Base-by-base conservation (phyloP, 2,329 filamentous ascomycete genomes). In the Colletotrichum viniferum region DNA sequence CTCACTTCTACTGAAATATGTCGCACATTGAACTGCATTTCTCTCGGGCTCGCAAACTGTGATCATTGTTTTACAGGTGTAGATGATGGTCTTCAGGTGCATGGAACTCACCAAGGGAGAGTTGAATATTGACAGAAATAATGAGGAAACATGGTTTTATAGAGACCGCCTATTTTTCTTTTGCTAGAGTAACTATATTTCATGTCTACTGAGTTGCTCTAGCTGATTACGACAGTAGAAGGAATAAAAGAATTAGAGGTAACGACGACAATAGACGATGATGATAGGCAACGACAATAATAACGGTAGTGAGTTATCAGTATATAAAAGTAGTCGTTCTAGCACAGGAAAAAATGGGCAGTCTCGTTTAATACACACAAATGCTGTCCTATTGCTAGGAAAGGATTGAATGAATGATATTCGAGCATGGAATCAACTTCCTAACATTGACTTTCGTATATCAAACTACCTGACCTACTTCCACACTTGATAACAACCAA, bases 351-450 rank as follows among this genome's bases (percentile, higher is more conserved):
- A 38, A 26, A 26, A 26, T 26, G 26, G 26, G 24, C 4, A 5
- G 16, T 43, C 36, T 43, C 2, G 8, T 43, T 43, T 43, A 2
- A 10, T 18, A 0, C 0, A 12, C 38, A 48, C 9, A 48, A n/a
- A n/a, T n/a, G 18, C 18, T n/a, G 9, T n/a, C 0, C 1, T 12
- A n/a, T 48, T n/a, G 2, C 9, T n/a, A n/a, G 0, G 3, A 48
- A 48, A 12, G 1, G 38, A 7, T n/a, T 10, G 9, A 12, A 48
- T n/a, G 3, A 7, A 48, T n/a, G 38, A 48, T 7, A 7, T n/a
- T 48, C 38, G 38, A n/a, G 18, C 38, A 48, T 4, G 9, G 18
- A n/a, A 48, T 48, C 5, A 4, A n/a, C 6, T 52, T 7, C 43
- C 10, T 52, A 4, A 21, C 43, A 52, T 21, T 52, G 10, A 0